Evolutionary conservation across 2,329 filamentous ascomycete genomes (phyloP), one percentile per base, ranked within the genome.

Genomic region (Trichoderma koningiopsis): DNA sequence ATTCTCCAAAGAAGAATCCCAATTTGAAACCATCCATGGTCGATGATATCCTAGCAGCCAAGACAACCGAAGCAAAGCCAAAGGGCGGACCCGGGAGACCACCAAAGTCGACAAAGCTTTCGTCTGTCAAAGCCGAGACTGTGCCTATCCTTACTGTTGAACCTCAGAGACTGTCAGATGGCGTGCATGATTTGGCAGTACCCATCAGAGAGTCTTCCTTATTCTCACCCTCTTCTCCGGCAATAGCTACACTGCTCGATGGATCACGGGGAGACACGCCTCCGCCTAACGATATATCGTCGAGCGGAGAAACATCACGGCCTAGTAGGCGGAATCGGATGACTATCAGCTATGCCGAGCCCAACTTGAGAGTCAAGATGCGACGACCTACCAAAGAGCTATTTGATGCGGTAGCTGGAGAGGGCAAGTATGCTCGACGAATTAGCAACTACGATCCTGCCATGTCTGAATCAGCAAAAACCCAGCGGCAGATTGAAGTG

Each of bases 281-380:
- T 3, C 88, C 88, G 5, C 88, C 88, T 5, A 78, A 81, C 19
- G 86, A 89, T 72, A 85, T 90, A 43, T 86, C 84, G 8, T 81
- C 80, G 8, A 83, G 79, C 43, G 84, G 86, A 61, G 86, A 91
- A 73, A 86, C 86, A 33, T 84, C 87, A 33, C 86, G 92, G 56
- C 87, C 88, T 27, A 91, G 89, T 73, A 84, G 92, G 72, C 87
- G 92, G 72, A 87, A 88, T 59, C 85, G 91, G 74, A 82, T 87
- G 13, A 85, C 89, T 61, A 87, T 96, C 71, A 95, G 91, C 81
- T 96, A 96, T 77, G 91, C 92, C 13, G 92, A 95, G 77, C 92
- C 92, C 1, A 95, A 92, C 75, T 83, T 96, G 53, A 86, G 91
- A 71, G 91, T 90, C 76, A 96, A 96, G 81, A 94, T 96, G 92